phyloP scores from a whole-genome alignment of 495 filamentous ascomycete genomes.

The Annulohypoxylon stygium region DNA sequence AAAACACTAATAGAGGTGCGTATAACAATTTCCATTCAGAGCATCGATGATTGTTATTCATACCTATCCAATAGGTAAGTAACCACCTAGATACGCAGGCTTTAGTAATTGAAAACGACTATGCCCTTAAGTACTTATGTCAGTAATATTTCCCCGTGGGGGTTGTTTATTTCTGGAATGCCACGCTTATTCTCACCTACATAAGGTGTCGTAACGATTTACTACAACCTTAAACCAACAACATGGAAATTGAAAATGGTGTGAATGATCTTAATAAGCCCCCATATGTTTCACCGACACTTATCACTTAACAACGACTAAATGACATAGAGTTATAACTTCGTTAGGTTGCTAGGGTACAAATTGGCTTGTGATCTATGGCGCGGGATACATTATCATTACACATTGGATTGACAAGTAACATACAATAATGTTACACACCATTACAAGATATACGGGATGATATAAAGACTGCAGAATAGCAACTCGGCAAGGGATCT shows the following conservation, averaged over 20 bases:
- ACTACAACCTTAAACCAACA: conserved; percentile 3
- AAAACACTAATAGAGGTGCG: too few species aligned
- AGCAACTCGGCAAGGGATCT: neutral
- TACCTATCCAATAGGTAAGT: neutral
- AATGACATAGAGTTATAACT: neutral
- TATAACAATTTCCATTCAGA: too few species aligned
- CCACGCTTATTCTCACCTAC: neutral
- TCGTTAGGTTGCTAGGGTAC: neutral
- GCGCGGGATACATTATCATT: neutral
- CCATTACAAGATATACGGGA: neutral
- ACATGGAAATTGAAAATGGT: neutral
- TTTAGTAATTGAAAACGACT: neutral
- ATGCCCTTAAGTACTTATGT: neutral
- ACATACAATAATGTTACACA: neutral
- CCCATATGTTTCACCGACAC: neutral
- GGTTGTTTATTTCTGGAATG: neutral
- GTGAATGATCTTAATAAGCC: neutral
- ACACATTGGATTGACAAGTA: neutral
- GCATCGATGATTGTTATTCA: neutral
- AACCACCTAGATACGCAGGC: neutral
- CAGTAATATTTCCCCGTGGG: neutral
- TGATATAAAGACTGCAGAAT: neutral
- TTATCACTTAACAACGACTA: neutral
- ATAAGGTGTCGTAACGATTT: neutral
- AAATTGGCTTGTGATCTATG: neutral